phyloP scores from a whole-genome alignment of 495 filamentous ascomycete genomes.

The Penicillium canariense region DNA sequence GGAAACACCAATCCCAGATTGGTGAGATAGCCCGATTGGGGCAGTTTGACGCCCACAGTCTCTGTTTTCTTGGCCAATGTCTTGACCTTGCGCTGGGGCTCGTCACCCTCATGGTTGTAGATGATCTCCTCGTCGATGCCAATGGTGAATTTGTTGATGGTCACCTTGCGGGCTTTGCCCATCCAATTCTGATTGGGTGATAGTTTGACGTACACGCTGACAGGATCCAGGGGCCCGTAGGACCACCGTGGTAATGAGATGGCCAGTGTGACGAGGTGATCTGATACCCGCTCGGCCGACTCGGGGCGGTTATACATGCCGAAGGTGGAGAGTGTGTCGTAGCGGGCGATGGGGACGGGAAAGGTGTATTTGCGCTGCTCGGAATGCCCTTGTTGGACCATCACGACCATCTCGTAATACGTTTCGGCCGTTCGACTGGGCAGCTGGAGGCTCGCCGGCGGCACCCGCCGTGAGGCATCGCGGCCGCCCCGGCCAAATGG shows the following conservation, averaged over 20 bases:
- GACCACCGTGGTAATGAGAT: constrained; percentile 94
- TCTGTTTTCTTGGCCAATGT: constrained; percentile 82
- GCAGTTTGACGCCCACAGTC: constrained; percentile 73
- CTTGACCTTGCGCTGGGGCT: constrained; percentile 88
- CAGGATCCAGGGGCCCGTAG: constrained; percentile 91
- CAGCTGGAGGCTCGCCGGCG: constrained; percentile 88
- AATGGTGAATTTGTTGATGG: constrained; percentile 90
- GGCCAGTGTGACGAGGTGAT: constrained; percentile 87
- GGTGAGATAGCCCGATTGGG: constrained; percentile 84
- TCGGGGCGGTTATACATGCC: constrained; percentile 99
- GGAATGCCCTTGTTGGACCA: constrained; percentile 82
- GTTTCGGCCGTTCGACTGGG: constrained; percentile 92
- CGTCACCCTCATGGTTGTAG: constrained; percentile 97
- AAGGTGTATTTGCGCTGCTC: constrained; percentile 88
- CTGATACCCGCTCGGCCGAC: constrained; percentile 75
- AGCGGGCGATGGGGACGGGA: constrained; percentile 85
- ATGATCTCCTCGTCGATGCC: constrained; percentile 96
- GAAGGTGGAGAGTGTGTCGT: constrained; percentile 96
- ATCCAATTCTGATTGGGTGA: constrained; percentile 90
- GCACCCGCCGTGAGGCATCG: constrained; percentile 83
- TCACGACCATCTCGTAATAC: constrained; percentile 94
- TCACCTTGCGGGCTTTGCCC: constrained; percentile 84
- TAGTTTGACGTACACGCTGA: constrained; percentile 91
- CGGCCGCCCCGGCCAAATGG: constrained; percentile 88
- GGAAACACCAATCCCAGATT: constrained; percentile 91